phyloP scores from a whole-genome alignment of 768 basidiomycete species.

The Tephrocybe rancida region DNA sequence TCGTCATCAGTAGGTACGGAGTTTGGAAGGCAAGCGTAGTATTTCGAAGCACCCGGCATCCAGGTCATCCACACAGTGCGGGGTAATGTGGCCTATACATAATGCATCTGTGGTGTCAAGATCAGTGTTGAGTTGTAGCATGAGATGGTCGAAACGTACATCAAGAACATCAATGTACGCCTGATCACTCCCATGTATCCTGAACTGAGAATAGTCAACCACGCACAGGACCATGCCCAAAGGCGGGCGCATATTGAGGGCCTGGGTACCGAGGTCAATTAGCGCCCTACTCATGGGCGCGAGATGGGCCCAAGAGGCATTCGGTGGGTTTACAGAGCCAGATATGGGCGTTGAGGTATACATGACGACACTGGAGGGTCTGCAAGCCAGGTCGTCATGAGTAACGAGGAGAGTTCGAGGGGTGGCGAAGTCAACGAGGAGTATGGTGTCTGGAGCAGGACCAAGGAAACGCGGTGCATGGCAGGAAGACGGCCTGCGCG shows the following conservation, averaged over 20 bases:
- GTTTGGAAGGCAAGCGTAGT: too few species aligned
- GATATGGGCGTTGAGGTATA: constrained; percentile 6
- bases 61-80: too few species aligned
- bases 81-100: too few species aligned
- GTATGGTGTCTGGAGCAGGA: not conserved
- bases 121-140: not conserved
- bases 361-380: constrained; percentile 18
- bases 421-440: not conserved
- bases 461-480: constrained; percentile 7
- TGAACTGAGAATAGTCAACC: not conserved
- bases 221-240: not conserved
- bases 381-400: constrained; percentile 23
- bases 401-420: constrained; percentile 14
- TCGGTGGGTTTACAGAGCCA: not conserved
- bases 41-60: too few species aligned
- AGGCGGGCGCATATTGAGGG: not conserved
- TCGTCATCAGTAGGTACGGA: too few species aligned
- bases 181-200: not conserved
- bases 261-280: not conserved
- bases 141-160: not conserved
- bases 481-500: constrained; percentile 14
- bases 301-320: not conserved
- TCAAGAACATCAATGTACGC: too few species aligned
- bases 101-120: not conserved
- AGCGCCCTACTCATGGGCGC: not conserved